These are phyloP conservation scores for Aspergillus hortae DNA, from an alignment of 2,329 filamentous ascomycete genomes.

Conservation along the genomic window DNA sequence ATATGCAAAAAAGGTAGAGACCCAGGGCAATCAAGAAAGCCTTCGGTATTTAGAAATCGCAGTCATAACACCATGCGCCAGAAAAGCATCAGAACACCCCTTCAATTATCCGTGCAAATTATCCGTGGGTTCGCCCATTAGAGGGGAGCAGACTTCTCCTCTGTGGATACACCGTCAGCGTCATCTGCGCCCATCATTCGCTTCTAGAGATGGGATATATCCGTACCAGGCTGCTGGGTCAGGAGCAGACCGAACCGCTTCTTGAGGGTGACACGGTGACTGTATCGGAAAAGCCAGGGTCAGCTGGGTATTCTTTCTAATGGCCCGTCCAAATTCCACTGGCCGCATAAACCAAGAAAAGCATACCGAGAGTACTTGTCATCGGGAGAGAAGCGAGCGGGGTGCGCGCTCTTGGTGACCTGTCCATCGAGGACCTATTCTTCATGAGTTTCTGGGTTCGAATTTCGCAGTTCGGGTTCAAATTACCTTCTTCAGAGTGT, in stretches of 20 bases:
- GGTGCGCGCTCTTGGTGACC: conserved; percentile 94
- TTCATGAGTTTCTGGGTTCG: background rate
- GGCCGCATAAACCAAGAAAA: background rate
- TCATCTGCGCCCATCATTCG: conserved; percentile 5
- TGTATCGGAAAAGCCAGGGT: conserved; percentile 27
- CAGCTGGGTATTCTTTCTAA: conserved; percentile 6
- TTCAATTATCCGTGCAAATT: conserved; percentile 22
- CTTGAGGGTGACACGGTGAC: conserved; percentile 92
- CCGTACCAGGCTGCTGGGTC: conserved; percentile 65
- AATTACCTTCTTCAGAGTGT: conserved; percentile 69
- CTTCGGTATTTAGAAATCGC: conserved; percentile 23
- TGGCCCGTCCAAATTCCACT: background rate
- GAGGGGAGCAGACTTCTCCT: conserved; percentile 30
- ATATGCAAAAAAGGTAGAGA: conserved; percentile 5
- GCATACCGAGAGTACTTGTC: conserved; percentile 86
- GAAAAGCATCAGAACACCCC: conserved; percentile 21
- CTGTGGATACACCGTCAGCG: conserved; percentile 10
- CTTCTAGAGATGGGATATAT: background rate
- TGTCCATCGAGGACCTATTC: conserved; percentile 57
- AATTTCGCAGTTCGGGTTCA: background rate
- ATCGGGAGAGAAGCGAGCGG: conserved; percentile 93
- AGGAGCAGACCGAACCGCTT: conserved; percentile 85
- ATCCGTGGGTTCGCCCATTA: conserved; percentile 19
- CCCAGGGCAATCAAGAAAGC: conserved; percentile 9
- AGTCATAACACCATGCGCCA: conserved; percentile 40